Evolutionary conservation across 805 yeast genomes (phyloP).

Genomic region (Candida ponderosae): DNA sequence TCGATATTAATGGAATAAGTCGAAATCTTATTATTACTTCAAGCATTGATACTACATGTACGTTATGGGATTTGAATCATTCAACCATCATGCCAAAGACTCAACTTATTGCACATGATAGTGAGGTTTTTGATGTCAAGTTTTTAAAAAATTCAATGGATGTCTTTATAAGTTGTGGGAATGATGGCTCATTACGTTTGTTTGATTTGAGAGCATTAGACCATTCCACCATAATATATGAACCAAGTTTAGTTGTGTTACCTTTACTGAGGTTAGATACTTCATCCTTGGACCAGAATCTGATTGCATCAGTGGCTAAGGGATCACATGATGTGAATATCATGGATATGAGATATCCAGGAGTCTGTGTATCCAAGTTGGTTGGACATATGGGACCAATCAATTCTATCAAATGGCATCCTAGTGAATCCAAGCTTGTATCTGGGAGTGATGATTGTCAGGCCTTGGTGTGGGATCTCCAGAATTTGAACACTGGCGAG

Average conservation of each 20-base stretch:
- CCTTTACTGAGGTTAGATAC: constrained; percentile 75
- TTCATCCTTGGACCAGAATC: constrained; percentile 72
- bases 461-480: constrained; percentile 64
- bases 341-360: constrained; percentile 84
- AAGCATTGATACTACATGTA: constrained; percentile 93
- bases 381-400: constrained; percentile 63
- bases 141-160: constrained; percentile 68
- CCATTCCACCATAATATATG: constrained; percentile 92
- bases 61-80: constrained; percentile 82
- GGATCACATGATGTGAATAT: constrained; percentile 59
- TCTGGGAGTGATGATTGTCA: constrained; percentile 72
- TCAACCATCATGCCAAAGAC: constrained; percentile 63
- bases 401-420: constrained; percentile 82
- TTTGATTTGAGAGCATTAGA: constrained; percentile 86
- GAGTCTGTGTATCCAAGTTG: constrained; percentile 64
- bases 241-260: constrained; percentile 32
- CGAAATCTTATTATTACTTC: constrained; percentile 70
- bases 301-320: constrained; percentile 75
- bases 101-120: constrained; percentile 93
- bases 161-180: constrained; percentile 87
- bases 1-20: constrained; percentile 83
- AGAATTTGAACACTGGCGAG: constrained; percentile 18
- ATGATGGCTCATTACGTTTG: constrained; percentile 89
- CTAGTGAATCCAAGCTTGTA: constrained; percentile 51
- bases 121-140: constrained; percentile 88